phyloP scores from a whole-genome alignment of 371 early-diverging fungal species.

The Mucor irregularis region DNA sequence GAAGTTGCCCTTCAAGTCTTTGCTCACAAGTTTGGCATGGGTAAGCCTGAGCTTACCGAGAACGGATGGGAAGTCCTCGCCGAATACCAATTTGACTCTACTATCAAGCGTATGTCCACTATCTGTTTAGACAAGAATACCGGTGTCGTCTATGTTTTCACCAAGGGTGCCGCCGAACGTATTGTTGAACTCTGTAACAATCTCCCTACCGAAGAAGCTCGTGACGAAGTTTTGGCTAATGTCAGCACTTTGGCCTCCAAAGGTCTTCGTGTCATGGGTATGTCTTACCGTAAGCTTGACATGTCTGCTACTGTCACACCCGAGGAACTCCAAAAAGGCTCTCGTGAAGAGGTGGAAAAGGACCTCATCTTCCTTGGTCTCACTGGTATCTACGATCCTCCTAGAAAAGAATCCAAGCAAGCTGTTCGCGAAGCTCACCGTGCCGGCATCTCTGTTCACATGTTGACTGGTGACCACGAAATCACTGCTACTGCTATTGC shows the following conservation, averaged over 20 bases:
- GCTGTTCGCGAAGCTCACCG: slow-evolving; percentile 83
- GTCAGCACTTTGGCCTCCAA: slow-evolving; percentile 33
- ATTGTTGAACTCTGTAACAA: slow-evolving; percentile 58
- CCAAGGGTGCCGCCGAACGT: slow-evolving; percentile 78
- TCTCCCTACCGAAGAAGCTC: slow-evolving; percentile 25
- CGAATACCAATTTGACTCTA: slow-evolving; percentile 75
- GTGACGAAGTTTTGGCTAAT: slow-evolving; percentile 10
- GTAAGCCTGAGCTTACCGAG: slow-evolving; percentile 52
- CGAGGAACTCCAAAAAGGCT: slow-evolving; percentile 34
- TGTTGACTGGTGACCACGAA: slow-evolving; percentile 95
- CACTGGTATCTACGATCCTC: slow-evolving; percentile 92
- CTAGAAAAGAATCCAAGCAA: slow-evolving; percentile 68
- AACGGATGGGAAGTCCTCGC: slow-evolving; percentile 64
- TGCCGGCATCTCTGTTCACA: slow-evolving; percentile 91
- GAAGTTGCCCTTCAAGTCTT: slow-evolving; percentile 78
- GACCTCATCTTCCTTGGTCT: slow-evolving; percentile 82
- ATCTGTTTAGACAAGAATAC: slow-evolving; percentile 27
- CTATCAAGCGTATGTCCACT: slow-evolving; percentile 81
- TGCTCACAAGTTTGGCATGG: slow-evolving; percentile 64
- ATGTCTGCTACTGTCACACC: slow-evolving; percentile 23
- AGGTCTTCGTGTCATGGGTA: slow-evolving; percentile 61
- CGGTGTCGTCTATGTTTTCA: slow-evolving; percentile 28
- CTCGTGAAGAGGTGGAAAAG: slow-evolving; percentile 62
- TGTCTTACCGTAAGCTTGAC: slow-evolving; percentile 58
- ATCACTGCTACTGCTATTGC: slow-evolving; percentile 92